Conservation (phyloP, 768 basidiomycete species). For the Hypsizygus marmoreus region DNA sequence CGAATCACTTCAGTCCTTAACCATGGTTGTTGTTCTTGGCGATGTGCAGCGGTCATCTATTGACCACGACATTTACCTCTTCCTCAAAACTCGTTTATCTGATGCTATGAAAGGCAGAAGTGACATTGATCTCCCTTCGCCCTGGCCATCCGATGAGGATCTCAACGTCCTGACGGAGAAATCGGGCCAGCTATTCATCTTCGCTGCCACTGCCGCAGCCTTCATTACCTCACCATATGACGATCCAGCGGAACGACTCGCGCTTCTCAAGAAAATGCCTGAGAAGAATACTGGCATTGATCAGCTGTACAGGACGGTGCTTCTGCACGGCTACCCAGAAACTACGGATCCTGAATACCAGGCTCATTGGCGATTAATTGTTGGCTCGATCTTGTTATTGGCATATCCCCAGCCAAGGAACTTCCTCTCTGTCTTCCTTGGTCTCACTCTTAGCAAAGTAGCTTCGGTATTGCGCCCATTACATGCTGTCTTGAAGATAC, state of each 20-base stretch:
- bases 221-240: neutral
- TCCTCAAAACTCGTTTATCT: neutral
- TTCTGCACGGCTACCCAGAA: neutral
- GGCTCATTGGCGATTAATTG: neutral
- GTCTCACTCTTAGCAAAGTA: neutral
- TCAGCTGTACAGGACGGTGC: neutral
- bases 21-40: neutral
- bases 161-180: neutral
- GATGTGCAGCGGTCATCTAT: neutral
- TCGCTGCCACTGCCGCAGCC: neutral
- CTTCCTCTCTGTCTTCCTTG: neutral
- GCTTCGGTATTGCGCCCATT: neutral
- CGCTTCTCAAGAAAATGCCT: neutral
- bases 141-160: neutral
- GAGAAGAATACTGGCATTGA: neutral
- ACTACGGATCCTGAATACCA: neutral
- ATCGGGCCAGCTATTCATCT: neutral
- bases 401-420: neutral
- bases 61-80: neutral
- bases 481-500: constrained; percentile 3
- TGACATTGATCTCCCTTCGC: neutral
- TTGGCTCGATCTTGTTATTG: neutral
- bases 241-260: neutral
- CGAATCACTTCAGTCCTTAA: neutral
- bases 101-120: neutral